phyloP scores from a whole-genome alignment of 805 yeast species.

The Candida easanensis region DNA sequence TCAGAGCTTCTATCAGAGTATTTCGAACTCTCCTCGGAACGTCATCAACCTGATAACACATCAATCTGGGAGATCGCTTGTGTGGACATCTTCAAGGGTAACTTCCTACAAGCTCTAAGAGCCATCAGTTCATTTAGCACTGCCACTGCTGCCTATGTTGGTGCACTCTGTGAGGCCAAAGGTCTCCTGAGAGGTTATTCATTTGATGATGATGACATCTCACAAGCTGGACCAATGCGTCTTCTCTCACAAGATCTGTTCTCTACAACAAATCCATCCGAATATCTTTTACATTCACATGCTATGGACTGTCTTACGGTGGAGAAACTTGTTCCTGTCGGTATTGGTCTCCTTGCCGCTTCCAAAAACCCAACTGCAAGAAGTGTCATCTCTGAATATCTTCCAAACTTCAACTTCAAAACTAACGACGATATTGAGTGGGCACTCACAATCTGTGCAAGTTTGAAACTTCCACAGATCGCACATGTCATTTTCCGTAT shows the following conservation, averaged over 20 bases:
- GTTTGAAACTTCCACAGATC: constrained; percentile 56
- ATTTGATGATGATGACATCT: constrained; percentile 24
- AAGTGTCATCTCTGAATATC: constrained; percentile 49
- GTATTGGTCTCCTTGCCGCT: constrained; percentile 58
- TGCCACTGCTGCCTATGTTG: constrained; percentile 60
- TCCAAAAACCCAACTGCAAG: constrained; percentile 43
- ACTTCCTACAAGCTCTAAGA: constrained; percentile 54
- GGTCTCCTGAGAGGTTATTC: constrained; percentile 48
- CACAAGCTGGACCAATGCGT: constrained; percentile 4
- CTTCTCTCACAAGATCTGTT: constrained; percentile 29
- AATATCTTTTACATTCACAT: constrained; percentile 51
- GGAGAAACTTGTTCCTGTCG: constrained; percentile 59
- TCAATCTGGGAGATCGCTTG: constrained; percentile 56
- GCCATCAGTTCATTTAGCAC: constrained; percentile 58
- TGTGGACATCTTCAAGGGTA: constrained; percentile 52
- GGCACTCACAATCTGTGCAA: constrained; percentile 71
- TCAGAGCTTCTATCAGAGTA: constrained; percentile 40
- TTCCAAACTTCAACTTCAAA: constrained; percentile 58
- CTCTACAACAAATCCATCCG: constrained; percentile 43
- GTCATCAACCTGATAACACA: constrained; percentile 35
- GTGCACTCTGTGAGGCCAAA: constrained; percentile 61
- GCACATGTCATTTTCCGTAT: constrained; percentile 48
- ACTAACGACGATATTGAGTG: constrained; percentile 79
- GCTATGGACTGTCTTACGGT: constrained; percentile 52
- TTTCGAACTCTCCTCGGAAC: constrained; percentile 32